A percentile compares a stretch with the other conserved stretches of the same genome.
Conservation (phyloP, 169 alveolate genomes). For the Cryptosporidium sp. region DNA sequence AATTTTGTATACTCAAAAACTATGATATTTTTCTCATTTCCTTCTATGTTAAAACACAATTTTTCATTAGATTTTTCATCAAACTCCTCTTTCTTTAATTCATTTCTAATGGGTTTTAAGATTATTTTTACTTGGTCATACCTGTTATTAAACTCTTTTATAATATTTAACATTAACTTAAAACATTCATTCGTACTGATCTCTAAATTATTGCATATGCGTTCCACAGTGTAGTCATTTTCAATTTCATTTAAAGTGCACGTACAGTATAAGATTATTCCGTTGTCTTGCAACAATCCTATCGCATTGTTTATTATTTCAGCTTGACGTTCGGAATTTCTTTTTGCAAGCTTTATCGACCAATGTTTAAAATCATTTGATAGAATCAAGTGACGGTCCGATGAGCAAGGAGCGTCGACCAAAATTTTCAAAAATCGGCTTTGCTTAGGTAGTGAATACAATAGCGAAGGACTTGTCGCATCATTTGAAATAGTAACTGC, state of each 20-base stretch:
- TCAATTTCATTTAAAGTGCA: constrained; percentile 84
- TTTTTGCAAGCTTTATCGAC: constrained; percentile 81
- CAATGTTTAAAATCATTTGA: constrained; percentile 25
- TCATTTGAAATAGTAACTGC: constrained; percentile 23
- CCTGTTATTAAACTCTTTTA: constrained; percentile 16
- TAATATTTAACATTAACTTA: neutral
- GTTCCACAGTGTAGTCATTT: constrained; percentile 78
- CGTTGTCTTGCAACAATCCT: constrained; percentile 79
- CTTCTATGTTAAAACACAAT: neutral
- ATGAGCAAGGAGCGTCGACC: constrained; percentile 86
- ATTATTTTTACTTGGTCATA: neutral
- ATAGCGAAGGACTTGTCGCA: constrained; percentile 14
- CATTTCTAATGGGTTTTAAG: constrained; percentile 7
- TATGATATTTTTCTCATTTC: neutral
- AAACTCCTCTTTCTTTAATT: neutral
- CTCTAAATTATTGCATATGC: constrained; percentile 8
- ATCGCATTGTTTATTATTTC: constrained; percentile 78
- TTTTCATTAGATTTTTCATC: constrained; percentile 1
- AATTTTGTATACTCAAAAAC: constrained; percentile 40
- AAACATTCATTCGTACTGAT: constrained; percentile 17
- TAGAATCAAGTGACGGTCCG: constrained; percentile 80
- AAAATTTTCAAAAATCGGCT: constrained; percentile 71
- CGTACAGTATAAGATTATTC: constrained; percentile 83
- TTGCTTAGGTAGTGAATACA: neutral
- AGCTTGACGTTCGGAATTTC: constrained; percentile 80